These are phyloP conservation scores for Heterobasidion occidentale DNA, from an alignment of 1,284 basidiomycete species.

Conservation along the genomic window DNA sequence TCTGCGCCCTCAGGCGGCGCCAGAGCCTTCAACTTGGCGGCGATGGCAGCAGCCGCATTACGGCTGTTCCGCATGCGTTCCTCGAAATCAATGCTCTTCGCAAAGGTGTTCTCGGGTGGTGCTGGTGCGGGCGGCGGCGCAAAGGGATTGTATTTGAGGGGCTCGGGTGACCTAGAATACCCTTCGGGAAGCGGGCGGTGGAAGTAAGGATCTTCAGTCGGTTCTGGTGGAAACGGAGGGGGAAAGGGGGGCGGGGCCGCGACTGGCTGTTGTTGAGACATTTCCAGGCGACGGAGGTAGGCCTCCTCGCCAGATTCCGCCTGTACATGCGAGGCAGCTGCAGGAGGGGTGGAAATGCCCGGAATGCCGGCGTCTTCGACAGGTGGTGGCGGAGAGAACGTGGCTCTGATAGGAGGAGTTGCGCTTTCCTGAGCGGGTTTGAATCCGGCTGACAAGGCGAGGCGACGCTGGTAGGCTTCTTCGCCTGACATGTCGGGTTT, in stretches of 20 bases:
- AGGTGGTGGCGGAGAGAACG: not conserved
- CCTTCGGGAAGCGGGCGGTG: constrained; percentile 21
- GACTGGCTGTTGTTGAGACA: constrained; percentile 35
- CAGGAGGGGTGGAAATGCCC: not conserved
- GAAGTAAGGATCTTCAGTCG: constrained; percentile 51
- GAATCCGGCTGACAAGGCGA: constrained; percentile 36
- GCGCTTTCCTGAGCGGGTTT: constrained; percentile 9
- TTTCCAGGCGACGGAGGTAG: constrained; percentile 51
- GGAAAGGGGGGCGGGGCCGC: constrained; percentile 28
- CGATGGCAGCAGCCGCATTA: constrained; percentile 76
- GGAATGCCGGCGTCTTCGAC: not conserved
- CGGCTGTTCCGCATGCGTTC: constrained; percentile 48
- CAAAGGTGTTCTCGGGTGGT: constrained; percentile 28
- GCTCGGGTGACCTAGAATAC: not conserved
- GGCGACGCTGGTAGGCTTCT: constrained; percentile 49
- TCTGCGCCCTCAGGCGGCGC: constrained; percentile 30
- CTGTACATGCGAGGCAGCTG: constrained; percentile 4
- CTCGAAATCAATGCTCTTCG: constrained; percentile 34
- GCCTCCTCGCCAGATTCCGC: constrained; percentile 60
- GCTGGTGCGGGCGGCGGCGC: constrained; percentile 45
- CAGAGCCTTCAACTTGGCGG: constrained; percentile 61
- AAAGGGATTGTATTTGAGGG: constrained; percentile 53
- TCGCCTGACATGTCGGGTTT: constrained; percentile 41
- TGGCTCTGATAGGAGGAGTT: not conserved
- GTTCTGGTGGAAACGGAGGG: constrained; percentile 10